Evolutionary conservation across 1,284 basidiomycete genomes (phyloP), one percentile per base, ranked within the genome.

Genomic region (Moniliophthora roreri): DNA sequence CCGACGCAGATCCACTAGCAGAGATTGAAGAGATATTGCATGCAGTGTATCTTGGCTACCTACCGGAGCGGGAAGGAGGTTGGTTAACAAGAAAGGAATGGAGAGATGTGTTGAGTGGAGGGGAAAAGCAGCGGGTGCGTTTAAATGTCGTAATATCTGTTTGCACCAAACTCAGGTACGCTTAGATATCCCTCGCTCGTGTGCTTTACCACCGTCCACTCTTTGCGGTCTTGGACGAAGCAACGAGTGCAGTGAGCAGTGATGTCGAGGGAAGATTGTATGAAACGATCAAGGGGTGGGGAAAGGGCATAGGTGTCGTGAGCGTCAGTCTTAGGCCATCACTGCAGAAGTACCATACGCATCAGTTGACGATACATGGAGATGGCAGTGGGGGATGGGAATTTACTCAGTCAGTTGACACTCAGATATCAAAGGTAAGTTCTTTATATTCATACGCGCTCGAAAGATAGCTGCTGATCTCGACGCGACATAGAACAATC

Each of bases 211-310:
- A 93, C 67, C 71, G 76, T 40, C 93, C 93, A 1, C 83, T 81
- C 66, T 91, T 86, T 66, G 89, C 85, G 0, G 75, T 91, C 24
- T 68, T 91, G 52, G 89, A 91, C 67, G 87, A 98, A 68, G 96
- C 93, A 71, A 98, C 95, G 4, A 94, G 91, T 58, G 96, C 96
- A 1, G 95, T 99, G 5, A 97, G 94, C 8, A 94, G 92, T 52
- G 96, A 98, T 65, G 94, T 98, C 18, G 95, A 98, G 67, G 95
- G 95, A 0, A 77, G 88, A 56, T 95, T 99, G 93, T 98, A 98
- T 72, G 90, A 96, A 65, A 87, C 93, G 60, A 91, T 92, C 35
- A 98, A 98, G 70, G 80, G 85, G n/a, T 73, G 94, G 11, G 94
- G 90, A 2, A 95, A 96, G 94, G 4, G 93, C 96, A 48, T 95